phyloP scores from a whole-genome alignment of 73 alveolate species.

The Tetrahymena borealis region DNA sequence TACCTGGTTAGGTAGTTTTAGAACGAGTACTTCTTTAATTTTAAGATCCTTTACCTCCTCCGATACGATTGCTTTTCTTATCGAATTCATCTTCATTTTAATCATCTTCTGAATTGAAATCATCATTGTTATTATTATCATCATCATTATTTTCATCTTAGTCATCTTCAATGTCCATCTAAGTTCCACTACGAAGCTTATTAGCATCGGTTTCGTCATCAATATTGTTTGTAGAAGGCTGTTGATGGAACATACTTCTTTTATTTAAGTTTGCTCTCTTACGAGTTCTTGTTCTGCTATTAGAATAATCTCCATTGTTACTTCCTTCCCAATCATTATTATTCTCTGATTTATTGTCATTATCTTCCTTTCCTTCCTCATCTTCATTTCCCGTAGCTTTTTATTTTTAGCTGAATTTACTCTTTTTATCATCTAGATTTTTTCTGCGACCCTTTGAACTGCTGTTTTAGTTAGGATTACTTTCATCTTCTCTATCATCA shows the following conservation, averaged over 20 bases:
- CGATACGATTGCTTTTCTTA: background rate
- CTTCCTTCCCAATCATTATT: slow-evolving; percentile 1
- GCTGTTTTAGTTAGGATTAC: background rate
- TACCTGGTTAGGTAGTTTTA: background rate
- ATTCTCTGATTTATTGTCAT: background rate
- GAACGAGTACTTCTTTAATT: background rate
- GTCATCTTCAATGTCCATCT: background rate
- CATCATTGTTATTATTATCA: background rate
- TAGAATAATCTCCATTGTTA: background rate
- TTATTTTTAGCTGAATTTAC: background rate
- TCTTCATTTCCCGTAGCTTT: background rate
- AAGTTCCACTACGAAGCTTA: background rate
- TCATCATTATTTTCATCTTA: background rate
- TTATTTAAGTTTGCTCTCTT: background rate
- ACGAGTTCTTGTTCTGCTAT: background rate
- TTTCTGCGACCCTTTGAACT: background rate
- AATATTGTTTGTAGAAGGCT: background rate
- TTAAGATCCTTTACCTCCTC: background rate
- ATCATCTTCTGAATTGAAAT: background rate
- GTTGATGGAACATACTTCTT: background rate
- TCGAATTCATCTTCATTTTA: background rate
- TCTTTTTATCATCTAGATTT: background rate
- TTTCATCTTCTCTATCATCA: background rate
- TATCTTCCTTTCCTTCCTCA: background rate
- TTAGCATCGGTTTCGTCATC: background rate